phyloP scores from a whole-genome alignment of 1,284 basidiomycete genomes.

The Cutaneotrichosporon sp. region DNA sequence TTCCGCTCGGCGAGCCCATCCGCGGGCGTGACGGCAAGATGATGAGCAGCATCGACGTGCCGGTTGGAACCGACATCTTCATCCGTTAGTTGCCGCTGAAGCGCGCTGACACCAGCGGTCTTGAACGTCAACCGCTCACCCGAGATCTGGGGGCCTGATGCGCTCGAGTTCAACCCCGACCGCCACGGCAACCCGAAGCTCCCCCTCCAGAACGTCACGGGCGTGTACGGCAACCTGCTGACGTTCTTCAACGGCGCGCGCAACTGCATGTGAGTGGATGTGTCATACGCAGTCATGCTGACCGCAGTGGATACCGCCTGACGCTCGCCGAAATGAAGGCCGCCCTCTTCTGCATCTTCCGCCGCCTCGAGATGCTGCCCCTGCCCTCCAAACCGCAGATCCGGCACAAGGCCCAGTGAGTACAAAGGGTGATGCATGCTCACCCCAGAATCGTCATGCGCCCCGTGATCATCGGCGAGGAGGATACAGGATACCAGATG shows the following conservation, averaged over 20 bases:
- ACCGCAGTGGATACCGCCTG: slow-evolving; percentile 62
- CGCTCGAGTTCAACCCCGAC: slow-evolving; percentile 60
- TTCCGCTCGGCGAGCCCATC: slow-evolving; percentile 61
- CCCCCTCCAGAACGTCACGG: slow-evolving; percentile 58
- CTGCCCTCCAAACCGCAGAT: slow-evolving; percentile 43
- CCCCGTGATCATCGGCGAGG: slow-evolving; percentile 45
- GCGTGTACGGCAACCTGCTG: slow-evolving; percentile 64
- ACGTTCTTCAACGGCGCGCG: slow-evolving; percentile 69
- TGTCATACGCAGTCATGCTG: not conserved
- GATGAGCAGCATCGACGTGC: slow-evolving; percentile 23
- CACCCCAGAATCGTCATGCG: slow-evolving; percentile 47
- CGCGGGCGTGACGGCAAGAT: slow-evolving; percentile 50
- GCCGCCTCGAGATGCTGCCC: slow-evolving; percentile 62
- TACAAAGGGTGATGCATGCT: slow-evolving; percentile 8
- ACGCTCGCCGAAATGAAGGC: slow-evolving; percentile 68
- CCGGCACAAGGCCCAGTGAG: slow-evolving; percentile 29
- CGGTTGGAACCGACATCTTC: slow-evolving; percentile 44
- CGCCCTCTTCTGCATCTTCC: slow-evolving; percentile 61
- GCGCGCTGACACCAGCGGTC: slow-evolving; percentile 29
- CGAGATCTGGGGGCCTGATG: slow-evolving; percentile 70
- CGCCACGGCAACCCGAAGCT: slow-evolving; percentile 11
- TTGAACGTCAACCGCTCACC: slow-evolving; percentile 60
- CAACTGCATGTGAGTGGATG: slow-evolving; percentile 60
- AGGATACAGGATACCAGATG: slow-evolving; percentile 49
- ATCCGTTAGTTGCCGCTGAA: slow-evolving; percentile 37